Evolutionary conservation across 2,329 filamentous ascomycete species (phyloP).

Genomic region (Cercospora zeae-maydis): DNA sequence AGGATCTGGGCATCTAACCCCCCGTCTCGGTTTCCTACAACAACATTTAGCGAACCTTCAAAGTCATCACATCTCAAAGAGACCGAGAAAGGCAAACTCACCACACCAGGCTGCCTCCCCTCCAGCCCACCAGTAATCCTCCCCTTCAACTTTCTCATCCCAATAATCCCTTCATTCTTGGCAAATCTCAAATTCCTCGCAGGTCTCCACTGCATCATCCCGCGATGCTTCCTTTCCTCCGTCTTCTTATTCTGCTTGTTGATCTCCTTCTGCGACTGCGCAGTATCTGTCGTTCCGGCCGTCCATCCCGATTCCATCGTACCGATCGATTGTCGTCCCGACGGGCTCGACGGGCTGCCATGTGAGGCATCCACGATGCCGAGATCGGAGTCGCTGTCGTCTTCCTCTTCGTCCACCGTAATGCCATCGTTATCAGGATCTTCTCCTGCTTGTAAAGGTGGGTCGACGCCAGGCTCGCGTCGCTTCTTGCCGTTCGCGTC

Average conservation of each 20-base stretch:
- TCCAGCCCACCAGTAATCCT: constrained; percentile 67
- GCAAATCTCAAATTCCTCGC: constrained; percentile 82
- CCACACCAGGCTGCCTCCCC: constrained; percentile 81
- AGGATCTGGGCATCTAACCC: not conserved
- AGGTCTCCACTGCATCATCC: constrained; percentile 92
- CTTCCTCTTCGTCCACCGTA: constrained; percentile 41
- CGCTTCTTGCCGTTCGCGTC: constrained; percentile 52
- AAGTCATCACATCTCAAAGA: not conserved
- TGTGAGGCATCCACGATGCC: constrained; percentile 57
- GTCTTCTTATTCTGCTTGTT: constrained; percentile 64
- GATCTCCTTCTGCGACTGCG: constrained; percentile 52
- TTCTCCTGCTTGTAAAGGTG: constrained; percentile 47
- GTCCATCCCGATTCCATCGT: constrained; percentile 36
- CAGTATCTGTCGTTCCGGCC: constrained; percentile 32
- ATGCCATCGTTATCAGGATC: constrained; percentile 45
- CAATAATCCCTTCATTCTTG: constrained; percentile 81
- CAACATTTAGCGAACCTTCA: constrained; percentile 12
- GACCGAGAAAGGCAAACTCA: constrained; percentile 14
- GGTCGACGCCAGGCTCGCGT: constrained; percentile 54
- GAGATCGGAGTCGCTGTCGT: constrained; percentile 41
- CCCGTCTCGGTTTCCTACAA: constrained; percentile 26
- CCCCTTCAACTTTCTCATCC: constrained; percentile 69
- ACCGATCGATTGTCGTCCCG: constrained; percentile 27
- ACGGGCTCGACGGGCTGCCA: constrained; percentile 27
- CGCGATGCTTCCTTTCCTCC: constrained; percentile 79